phyloP scores from a whole-genome alignment of 2,329 filamentous ascomycete species.

The Coniochaeta sp. region DNA sequence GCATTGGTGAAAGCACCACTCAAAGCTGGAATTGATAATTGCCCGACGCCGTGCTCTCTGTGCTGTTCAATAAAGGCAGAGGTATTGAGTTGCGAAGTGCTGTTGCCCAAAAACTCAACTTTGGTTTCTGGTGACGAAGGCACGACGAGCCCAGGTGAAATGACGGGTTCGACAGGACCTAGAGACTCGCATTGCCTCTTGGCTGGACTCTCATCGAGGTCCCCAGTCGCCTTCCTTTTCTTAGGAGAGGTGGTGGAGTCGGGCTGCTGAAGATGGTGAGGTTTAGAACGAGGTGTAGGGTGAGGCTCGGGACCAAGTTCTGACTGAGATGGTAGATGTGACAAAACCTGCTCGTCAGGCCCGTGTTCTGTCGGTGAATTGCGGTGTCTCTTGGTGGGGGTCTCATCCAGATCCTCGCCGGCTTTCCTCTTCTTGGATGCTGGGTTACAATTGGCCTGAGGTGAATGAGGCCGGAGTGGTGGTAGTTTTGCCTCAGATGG shows the following conservation, averaged over 20 bases:
- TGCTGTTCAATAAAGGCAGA: neutral
- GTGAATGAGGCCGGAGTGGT: neutral
- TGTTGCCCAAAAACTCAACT: neutral
- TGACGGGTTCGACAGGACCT: neutral
- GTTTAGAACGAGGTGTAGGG: neutral
- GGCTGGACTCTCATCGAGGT: neutral
- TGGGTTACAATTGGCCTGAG: neutral
- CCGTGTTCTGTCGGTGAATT: neutral
- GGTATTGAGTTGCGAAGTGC: neutral
- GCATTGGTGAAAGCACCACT: neutral
- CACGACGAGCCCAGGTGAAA: neutral
- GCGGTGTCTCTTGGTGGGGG: neutral
- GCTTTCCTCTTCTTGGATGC: neutral
- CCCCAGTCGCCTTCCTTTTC: neutral
- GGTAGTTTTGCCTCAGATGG: neutral
- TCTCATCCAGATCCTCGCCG: neutral
- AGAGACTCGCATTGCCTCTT: neutral
- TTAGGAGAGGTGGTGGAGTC: neutral
- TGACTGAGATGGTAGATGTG: neutral
- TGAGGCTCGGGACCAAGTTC: neutral
- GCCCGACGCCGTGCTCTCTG: neutral
- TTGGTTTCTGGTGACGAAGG: neutral
- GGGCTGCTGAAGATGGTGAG: neutral
- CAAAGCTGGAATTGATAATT: neutral
- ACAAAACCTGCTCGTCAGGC: neutral